Evolutionary conservation across 148 eudicot species (phyloP).

Genomic region (Fagopyrum esculentum): DNA sequence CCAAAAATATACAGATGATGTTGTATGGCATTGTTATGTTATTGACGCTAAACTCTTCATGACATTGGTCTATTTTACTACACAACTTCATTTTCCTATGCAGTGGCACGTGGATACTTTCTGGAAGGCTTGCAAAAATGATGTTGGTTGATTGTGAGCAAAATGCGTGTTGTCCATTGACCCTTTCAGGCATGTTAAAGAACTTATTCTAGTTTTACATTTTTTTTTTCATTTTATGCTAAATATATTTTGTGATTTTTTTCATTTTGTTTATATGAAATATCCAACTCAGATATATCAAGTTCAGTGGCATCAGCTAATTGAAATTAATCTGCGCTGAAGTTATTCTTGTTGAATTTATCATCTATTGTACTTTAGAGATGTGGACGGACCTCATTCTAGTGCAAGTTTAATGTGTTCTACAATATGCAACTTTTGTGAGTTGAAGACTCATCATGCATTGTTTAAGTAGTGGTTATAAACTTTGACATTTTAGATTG

Average conservation of each 20-base stretch:
- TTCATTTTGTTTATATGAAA: background rate
- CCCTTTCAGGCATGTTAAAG: slow-evolving; percentile 59
- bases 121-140: slow-evolving; percentile 92
- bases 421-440: background rate
- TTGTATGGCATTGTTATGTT: background rate
- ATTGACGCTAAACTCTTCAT: background rate
- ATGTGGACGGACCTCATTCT: background rate
- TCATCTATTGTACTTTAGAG: background rate
- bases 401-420: background rate
- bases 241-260: background rate
- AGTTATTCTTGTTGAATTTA: background rate
- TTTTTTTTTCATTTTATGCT: background rate
- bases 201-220: background rate
- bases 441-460: background rate
- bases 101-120: slow-evolving; percentile 78
- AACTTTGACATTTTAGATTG: background rate
- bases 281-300: background rate
- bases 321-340: background rate
- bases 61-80: background rate
- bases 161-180: slow-evolving; percentile 57
- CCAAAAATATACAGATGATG: background rate
- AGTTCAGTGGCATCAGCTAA: background rate
- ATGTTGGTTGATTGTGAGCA: slow-evolving; percentile 81
- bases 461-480: background rate
- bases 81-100: background rate